Evolutionary conservation across 257 asterid species (phyloP).

Genomic region (Fraxinus cuspidata): DNA sequence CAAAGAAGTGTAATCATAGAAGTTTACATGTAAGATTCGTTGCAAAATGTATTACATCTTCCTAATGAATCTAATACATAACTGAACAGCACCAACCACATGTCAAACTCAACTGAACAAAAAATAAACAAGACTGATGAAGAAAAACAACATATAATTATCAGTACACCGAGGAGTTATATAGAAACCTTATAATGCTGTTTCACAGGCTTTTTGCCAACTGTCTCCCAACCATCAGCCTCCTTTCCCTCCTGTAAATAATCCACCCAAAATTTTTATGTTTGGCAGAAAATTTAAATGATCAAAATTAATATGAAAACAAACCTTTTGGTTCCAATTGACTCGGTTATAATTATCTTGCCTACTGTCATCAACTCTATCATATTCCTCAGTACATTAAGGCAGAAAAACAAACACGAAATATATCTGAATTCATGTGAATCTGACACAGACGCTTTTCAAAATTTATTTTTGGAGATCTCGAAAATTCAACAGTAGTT

Average conservation of each 20-base stretch:
- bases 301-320: conserved; percentile 22
- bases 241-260: conserved; percentile 46
- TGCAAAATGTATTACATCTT: conserved; percentile 8
- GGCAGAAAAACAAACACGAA: neutral
- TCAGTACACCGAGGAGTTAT: neutral
- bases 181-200: conserved; percentile 56
- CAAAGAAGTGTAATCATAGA: neutral
- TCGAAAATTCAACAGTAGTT: neutral
- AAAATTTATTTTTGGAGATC: neutral
- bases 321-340: conserved; percentile 32
- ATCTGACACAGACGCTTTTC: neutral
- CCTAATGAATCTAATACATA: conserved; percentile 5
- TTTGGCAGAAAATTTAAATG: neutral
- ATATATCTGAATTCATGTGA: neutral
- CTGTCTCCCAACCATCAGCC: conserved; percentile 76
- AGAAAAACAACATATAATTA: neutral
- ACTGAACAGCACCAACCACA: neutral
- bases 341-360: conserved; percentile 22
- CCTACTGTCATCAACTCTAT: conserved; percentile 25
- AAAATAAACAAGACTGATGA: conserved; percentile 3
- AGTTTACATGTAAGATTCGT: conserved; percentile 1
- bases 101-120: neutral
- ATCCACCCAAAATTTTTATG: conserved; percentile 24
- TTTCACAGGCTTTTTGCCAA: conserved; percentile 57
- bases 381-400: conserved; percentile 22